Evolutionary conservation across 768 basidiomycete genomes (phyloP).

Genomic region (Gelatoporia subvermispora): DNA sequence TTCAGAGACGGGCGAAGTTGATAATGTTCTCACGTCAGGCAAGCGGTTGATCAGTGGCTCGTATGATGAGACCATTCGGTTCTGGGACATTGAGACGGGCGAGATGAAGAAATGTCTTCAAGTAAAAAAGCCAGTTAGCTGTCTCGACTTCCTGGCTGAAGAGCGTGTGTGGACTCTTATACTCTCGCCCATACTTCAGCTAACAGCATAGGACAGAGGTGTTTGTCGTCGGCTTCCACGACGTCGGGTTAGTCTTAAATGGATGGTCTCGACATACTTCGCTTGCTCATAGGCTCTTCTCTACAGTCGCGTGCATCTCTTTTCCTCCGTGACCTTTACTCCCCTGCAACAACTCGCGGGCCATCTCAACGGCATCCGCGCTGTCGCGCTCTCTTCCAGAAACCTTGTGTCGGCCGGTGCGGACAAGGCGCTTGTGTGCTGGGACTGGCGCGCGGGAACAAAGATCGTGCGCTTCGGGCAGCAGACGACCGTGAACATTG

Average conservation of each 20-base stretch:
- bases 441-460: slow-evolving; percentile 86
- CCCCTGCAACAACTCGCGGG: slow-evolving; percentile 81
- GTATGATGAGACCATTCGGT: slow-evolving; percentile 88
- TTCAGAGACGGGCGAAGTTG: background rate
- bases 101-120: slow-evolving; percentile 69
- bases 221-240: slow-evolving; percentile 89
- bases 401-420: slow-evolving; percentile 85
- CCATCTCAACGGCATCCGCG: slow-evolving; percentile 86
- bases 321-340: slow-evolving; percentile 78
- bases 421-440: slow-evolving; percentile 72
- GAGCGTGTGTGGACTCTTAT: slow-evolving; percentile 48
- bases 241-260: slow-evolving; percentile 62
- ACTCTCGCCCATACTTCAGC: background rate
- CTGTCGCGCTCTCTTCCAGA: slow-evolving; percentile 79
- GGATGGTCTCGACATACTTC: background rate
- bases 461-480: slow-evolving; percentile 91
- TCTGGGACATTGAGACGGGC: slow-evolving; percentile 78
- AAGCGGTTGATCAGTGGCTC: slow-evolving; percentile 84
- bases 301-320: slow-evolving; percentile 78
- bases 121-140: slow-evolving; percentile 88
- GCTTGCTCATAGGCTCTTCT: too few species aligned
- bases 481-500: slow-evolving; percentile 88
- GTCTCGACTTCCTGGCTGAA: slow-evolving; percentile 80
- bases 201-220: slow-evolving; percentile 49
- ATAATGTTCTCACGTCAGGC: slow-evolving; percentile 29